These are phyloP conservation scores for Entomortierella beljakovae DNA, from an alignment of 192 early-diverging fungal species.

Conservation along the genomic window DNA sequence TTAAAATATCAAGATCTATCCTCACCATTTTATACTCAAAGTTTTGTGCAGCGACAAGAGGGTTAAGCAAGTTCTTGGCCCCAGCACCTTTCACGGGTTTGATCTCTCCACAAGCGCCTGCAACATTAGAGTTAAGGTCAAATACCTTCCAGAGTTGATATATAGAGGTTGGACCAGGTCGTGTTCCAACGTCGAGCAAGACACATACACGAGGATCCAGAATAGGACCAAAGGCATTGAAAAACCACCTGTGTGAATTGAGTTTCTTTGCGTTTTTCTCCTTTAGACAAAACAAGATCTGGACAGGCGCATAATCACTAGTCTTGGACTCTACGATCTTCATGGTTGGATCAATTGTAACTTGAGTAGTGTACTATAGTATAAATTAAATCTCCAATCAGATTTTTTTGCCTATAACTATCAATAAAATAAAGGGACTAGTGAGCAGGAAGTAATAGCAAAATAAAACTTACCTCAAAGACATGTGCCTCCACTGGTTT, in stretches of 20 bases:
- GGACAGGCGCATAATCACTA: slow-evolving; percentile 69
- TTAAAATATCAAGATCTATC: neutral
- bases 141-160: slow-evolving; percentile 73
- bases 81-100: slow-evolving; percentile 62
- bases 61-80: slow-evolving; percentile 72
- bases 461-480: slow-evolving; percentile 80
- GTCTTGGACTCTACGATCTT: slow-evolving; percentile 62
- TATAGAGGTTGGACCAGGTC: slow-evolving; percentile 66
- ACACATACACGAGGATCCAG: slow-evolving; percentile 76
- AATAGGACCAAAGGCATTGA: slow-evolving; percentile 75
- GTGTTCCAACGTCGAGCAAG: slow-evolving; percentile 80
- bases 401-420: too few relatives aligned
- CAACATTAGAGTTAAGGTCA: slow-evolving; percentile 73
- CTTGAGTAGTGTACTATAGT: slow-evolving; percentile 81
- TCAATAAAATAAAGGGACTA: too few relatives aligned
- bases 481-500: slow-evolving; percentile 81
- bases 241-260: slow-evolving; percentile 83
- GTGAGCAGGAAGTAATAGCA: too few relatives aligned
- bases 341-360: slow-evolving; percentile 72
- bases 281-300: slow-evolving; percentile 83
- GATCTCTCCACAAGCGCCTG: slow-evolving; percentile 87
- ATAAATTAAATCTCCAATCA: neutral
- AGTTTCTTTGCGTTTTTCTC: slow-evolving; percentile 87
- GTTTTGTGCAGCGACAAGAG: slow-evolving; percentile 81
- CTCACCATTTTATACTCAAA: slow-evolving; percentile 83